These are phyloP conservation scores for Themeda triandra DNA, from an alignment of 176 grass and related monocot genomes.

Conservation along the genomic window DNA sequence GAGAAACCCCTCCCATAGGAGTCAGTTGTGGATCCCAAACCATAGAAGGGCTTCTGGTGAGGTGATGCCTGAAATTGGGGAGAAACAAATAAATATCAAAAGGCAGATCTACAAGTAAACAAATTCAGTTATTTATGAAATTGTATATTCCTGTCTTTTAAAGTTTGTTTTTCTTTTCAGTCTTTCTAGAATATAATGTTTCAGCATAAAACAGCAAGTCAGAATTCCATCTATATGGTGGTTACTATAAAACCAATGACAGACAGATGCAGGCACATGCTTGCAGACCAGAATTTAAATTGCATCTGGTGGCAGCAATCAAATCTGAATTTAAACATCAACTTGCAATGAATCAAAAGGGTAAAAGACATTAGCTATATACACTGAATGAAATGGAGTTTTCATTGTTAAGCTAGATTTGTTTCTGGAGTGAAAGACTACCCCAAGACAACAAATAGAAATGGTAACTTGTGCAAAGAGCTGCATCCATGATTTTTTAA, in stretches of 20 bases:
- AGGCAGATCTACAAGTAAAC: conserved; percentile 6
- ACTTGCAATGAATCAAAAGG: neutral
- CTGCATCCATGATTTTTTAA: neutral
- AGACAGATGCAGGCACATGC: neutral
- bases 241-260: neutral
- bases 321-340: conserved; percentile 1
- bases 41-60: conserved; percentile 77
- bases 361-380: neutral
- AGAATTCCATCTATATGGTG: conserved; percentile 10
- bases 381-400: neutral
- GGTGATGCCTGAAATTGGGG: conserved; percentile 30
- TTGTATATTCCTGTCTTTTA: neutral
- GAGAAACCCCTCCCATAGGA: conserved; percentile 56
- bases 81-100: neutral
- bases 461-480: neutral
- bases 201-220: neutral
- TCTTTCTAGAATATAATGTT: neutral
- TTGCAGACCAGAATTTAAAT: conserved; percentile 5
- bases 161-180: neutral
- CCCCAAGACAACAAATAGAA: neutral
- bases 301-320: neutral
- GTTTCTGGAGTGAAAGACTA: conserved; percentile 4
- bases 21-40: conserved; percentile 60
- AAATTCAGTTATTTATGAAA: neutral
- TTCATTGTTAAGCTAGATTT: neutral